These are phyloP conservation scores for Leccinellum albellum DNA, from an alignment of 768 basidiomycete species.

Conservation along the genomic window DNA sequence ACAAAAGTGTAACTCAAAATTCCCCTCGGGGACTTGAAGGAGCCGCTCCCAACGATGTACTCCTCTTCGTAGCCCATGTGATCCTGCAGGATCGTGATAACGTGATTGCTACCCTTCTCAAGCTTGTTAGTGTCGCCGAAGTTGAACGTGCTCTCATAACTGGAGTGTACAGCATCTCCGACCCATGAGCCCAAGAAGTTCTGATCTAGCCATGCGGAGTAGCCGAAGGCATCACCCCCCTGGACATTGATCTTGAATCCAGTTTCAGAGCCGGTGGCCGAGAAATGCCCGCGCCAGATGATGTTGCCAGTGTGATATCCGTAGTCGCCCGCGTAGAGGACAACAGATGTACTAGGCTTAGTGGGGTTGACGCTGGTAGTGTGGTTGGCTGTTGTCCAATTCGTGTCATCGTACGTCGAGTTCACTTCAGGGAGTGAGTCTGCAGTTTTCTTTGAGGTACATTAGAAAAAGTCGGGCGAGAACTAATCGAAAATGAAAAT, in stretches of 20 bases:
- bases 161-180: slow-evolving; percentile 15
- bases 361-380: slow-evolving; percentile 41
- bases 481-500: neutral
- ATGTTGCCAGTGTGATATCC: slow-evolving; percentile 52
- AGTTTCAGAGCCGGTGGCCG: slow-evolving; percentile 42
- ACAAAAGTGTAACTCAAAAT: slow-evolving; percentile 45
- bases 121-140: slow-evolving; percentile 4
- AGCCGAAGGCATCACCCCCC: slow-evolving; percentile 48
- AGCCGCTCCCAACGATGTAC: slow-evolving; percentile 39
- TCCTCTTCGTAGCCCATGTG: slow-evolving; percentile 53
- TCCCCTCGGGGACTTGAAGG: slow-evolving; percentile 48
- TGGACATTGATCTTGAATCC: slow-evolving; percentile 39
- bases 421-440: slow-evolving; percentile 36
- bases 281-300: slow-evolving; percentile 51
- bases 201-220: slow-evolving; percentile 47
- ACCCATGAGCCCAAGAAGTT: slow-evolving; percentile 43
- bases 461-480: neutral
- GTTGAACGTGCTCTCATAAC: slow-evolving; percentile 15
- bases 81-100: slow-evolving; percentile 51
- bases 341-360: slow-evolving; percentile 35
- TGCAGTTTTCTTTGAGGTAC: slow-evolving; percentile 18
- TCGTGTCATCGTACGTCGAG: slow-evolving; percentile 37
- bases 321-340: slow-evolving; percentile 48
- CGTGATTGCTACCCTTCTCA: slow-evolving; percentile 31
- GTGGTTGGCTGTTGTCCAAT: slow-evolving; percentile 43